phyloP scores from a whole-genome alignment of 345 rosid species.

The Boechera retrofracta region DNA sequence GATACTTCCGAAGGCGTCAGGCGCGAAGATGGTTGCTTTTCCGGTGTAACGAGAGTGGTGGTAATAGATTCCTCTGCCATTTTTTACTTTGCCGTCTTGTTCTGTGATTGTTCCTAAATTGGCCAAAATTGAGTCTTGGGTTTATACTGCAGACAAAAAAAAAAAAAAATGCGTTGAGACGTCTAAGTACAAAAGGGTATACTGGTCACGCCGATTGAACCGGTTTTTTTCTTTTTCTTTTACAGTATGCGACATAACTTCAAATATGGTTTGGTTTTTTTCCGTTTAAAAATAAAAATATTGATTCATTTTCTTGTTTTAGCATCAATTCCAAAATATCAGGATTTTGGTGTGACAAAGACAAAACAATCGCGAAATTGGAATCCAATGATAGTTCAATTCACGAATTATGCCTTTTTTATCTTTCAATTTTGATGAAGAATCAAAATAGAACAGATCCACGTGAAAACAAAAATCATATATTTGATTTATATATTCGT shows the following conservation, averaged over 20 bases:
- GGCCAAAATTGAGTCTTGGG: slow-evolving; percentile 1
- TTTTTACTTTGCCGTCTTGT: slow-evolving; percentile 2
- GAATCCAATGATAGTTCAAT: slow-evolving; percentile 31
- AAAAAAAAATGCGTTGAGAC: not conserved
- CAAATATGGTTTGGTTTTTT: not conserved
- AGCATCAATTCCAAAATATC: slow-evolving; percentile 12
- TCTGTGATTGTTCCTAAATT: slow-evolving; percentile 24
- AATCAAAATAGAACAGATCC: not conserved
- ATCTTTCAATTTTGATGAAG: not conserved
- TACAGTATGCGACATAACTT: not conserved
- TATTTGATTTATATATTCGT: not conserved
- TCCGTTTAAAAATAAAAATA: too few species aligned
- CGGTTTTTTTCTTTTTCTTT: slow-evolving; percentile 8
- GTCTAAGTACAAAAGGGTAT: slow-evolving; percentile 18
- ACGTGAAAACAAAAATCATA: slow-evolving; percentile 27
- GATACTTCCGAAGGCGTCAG: not conserved
- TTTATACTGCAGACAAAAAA: slow-evolving; percentile 19
- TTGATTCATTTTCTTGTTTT: not conserved
- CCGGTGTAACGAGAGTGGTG: slow-evolving; percentile 38
- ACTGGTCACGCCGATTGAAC: slow-evolving; percentile 27
- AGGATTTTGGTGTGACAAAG: not conserved
- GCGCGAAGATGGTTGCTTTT: slow-evolving; percentile 3
- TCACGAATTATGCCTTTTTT: not conserved
- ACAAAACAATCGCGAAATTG: not conserved
- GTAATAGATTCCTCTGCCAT: slow-evolving; percentile 49